A percentile compares a stretch with the other conserved stretches of the same genome.
Conservation (phyloP, 441 rosid species). For the Erodium trifolium region DNA sequence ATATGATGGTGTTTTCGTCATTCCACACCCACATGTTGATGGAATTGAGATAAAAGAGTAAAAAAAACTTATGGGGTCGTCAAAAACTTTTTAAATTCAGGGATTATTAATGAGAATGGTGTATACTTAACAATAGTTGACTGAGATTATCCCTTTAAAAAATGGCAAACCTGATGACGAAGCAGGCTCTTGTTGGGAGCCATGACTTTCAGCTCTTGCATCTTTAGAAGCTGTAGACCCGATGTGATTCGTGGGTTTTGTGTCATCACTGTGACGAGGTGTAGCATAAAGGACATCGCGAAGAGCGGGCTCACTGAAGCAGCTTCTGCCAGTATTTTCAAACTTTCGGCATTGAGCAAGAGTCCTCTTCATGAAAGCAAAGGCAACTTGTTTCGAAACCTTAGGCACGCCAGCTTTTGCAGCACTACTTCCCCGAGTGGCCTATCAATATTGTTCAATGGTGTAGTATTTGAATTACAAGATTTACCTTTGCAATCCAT, state of each 20-base stretch:
- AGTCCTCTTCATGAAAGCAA: conserved; percentile 42
- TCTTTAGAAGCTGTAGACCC: background rate
- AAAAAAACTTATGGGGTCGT: too few relatives aligned
- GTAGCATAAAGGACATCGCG: conserved; percentile 36
- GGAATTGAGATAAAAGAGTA: too few relatives aligned
- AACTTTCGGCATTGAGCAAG: conserved; percentile 48
- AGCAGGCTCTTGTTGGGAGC: conserved; percentile 15
- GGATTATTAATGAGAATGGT: too few relatives aligned
- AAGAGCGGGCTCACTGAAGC: conserved; percentile 46
- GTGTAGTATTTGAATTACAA: background rate
- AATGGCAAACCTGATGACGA: conserved; percentile 27
- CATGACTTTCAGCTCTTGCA: conserved; percentile 20
- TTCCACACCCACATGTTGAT: too few relatives aligned
- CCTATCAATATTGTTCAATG: conserved; percentile 30
- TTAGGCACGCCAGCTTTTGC: conserved; percentile 34
- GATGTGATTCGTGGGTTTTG: conserved; percentile 17
- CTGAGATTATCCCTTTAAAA: background rate
- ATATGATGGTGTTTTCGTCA: too few relatives aligned
- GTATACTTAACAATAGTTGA: too few relatives aligned
- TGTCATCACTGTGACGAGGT: conserved; percentile 22
- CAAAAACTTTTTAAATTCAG: too few relatives aligned
- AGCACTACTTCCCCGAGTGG: conserved; percentile 39
- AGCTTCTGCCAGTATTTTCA: conserved; percentile 48
- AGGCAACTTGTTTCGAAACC: conserved; percentile 46
- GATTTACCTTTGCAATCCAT: background rate